Evolutionary conservation across 1,139 yeast genomes (phyloP).

Genomic region (Suhomyces wounanorum): DNA sequence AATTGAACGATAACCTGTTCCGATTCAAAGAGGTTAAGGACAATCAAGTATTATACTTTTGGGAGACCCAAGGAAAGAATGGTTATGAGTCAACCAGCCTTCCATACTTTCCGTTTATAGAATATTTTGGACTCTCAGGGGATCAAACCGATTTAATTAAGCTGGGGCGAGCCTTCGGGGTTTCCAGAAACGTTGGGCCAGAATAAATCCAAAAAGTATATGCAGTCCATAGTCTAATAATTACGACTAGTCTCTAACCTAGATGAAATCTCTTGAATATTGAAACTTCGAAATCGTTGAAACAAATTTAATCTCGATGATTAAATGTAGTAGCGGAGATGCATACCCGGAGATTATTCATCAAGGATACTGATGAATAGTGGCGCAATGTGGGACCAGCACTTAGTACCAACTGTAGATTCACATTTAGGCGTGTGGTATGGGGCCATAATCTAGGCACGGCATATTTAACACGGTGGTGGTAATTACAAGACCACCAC

Average conservation of each 20-base stretch:
- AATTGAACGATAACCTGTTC: slow-evolving; percentile 12
- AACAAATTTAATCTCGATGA: background rate
- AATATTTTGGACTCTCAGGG: slow-evolving; percentile 15
- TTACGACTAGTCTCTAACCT: too few relatives aligned
- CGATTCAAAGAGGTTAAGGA: slow-evolving; percentile 6
- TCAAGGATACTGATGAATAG: background rate
- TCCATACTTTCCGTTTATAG: slow-evolving; percentile 16
- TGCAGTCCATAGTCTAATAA: background rate
- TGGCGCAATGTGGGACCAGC: too few relatives aligned
- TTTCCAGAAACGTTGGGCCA: background rate
- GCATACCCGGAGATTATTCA: background rate
- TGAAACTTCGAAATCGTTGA: background rate
- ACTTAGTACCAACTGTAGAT: too few relatives aligned
- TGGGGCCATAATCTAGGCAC: background rate
- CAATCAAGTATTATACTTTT: slow-evolving; percentile 5
- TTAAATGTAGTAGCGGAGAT: background rate
- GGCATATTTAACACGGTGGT: background rate
- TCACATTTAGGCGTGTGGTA: background rate
- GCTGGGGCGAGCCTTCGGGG: slow-evolving; percentile 12
- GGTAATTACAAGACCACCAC: background rate
- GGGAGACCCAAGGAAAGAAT: slow-evolving; percentile 1
- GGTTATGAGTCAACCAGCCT: slow-evolving; percentile 7
- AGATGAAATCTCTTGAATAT: background rate
- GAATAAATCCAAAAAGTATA: background rate
- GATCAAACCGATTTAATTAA: slow-evolving; percentile 16